A percentile compares a stretch with the other conserved stretches of the same genome.
These are phyloP conservation scores for Leccinellum rugosiceps DNA, from an alignment of 768 basidiomycete genomes.

Conservation along the genomic window DNA sequence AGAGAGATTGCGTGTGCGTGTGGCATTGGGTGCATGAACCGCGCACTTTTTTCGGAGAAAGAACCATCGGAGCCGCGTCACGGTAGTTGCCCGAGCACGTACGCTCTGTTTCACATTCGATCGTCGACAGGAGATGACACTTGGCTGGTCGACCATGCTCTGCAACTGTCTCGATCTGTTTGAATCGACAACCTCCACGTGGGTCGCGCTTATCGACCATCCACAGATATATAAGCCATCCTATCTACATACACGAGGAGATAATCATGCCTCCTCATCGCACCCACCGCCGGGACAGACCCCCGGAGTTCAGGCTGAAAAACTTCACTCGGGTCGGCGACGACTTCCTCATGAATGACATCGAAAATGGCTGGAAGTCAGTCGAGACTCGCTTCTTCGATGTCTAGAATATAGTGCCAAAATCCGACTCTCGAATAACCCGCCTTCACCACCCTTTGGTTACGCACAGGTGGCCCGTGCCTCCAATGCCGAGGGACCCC, in stretches of 20 bases:
- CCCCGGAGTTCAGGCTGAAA: not conserved
- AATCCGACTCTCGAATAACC: too few relatives aligned
- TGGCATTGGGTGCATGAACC: too few relatives aligned
- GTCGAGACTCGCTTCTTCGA: not conserved
- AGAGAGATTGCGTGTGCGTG: too few relatives aligned
- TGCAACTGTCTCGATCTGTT: too few relatives aligned
- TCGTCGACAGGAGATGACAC: not conserved
- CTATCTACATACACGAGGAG: not conserved
- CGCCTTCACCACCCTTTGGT: too few relatives aligned
- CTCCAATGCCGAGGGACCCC: too few relatives aligned
- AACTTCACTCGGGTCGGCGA: not conserved
- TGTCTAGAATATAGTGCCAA: not conserved
- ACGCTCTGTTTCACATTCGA: not conserved
- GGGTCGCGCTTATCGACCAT: not conserved
- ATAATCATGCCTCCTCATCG: not conserved
- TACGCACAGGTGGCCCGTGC: too few relatives aligned
- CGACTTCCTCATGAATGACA: not conserved
- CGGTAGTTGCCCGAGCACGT: not conserved
- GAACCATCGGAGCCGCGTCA: too few relatives aligned
- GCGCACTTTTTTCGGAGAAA: too few relatives aligned
- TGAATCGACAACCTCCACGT: not conserved
- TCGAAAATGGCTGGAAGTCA: not conserved
- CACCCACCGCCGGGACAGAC: not conserved
- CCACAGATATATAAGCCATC: not conserved
- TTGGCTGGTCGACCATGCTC: too few relatives aligned